Conservation (phyloP, 805 yeast species). For the Candida germanica region DNA sequence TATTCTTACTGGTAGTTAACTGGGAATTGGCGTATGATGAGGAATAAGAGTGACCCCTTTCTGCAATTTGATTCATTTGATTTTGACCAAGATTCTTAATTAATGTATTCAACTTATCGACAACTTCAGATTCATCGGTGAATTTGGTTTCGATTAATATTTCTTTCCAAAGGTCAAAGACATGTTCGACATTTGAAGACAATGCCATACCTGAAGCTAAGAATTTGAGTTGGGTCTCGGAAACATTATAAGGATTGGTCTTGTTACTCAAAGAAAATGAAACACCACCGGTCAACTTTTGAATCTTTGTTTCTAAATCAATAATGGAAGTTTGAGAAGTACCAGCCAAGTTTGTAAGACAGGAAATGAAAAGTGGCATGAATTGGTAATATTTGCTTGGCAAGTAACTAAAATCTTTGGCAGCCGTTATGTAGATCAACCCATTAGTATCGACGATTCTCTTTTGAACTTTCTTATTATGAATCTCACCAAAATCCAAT, state of each 20-base stretch:
- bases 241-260: constrained; percentile 50
- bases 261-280: constrained; percentile 57
- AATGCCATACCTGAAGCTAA: constrained; percentile 67
- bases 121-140: constrained; percentile 36
- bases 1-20: constrained; percentile 55
- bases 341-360: constrained; percentile 81
- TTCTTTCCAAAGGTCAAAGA: constrained; percentile 67
- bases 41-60: constrained; percentile 86
- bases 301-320: constrained; percentile 80
- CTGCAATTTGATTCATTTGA: constrained; percentile 75
- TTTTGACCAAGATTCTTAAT: constrained; percentile 74
- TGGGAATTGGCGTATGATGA: constrained; percentile 62
- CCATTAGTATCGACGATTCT: constrained; percentile 77
- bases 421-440: constrained; percentile 69
- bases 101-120: constrained; percentile 68
- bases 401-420: constrained; percentile 55
- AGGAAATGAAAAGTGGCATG: constrained; percentile 72
- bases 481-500: constrained; percentile 25
- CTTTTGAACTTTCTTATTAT: constrained; percentile 36
- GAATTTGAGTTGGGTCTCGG: constrained; percentile 50
- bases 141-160: constrained; percentile 70
- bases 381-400: constrained; percentile 65
- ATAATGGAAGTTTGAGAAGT: constrained; percentile 69
- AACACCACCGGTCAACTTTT: constrained; percentile 81
- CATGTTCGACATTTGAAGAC: constrained; percentile 55